phyloP scores from a whole-genome alignment of 371 early-diverging fungal species.

The Mucor irregularis region DNA sequence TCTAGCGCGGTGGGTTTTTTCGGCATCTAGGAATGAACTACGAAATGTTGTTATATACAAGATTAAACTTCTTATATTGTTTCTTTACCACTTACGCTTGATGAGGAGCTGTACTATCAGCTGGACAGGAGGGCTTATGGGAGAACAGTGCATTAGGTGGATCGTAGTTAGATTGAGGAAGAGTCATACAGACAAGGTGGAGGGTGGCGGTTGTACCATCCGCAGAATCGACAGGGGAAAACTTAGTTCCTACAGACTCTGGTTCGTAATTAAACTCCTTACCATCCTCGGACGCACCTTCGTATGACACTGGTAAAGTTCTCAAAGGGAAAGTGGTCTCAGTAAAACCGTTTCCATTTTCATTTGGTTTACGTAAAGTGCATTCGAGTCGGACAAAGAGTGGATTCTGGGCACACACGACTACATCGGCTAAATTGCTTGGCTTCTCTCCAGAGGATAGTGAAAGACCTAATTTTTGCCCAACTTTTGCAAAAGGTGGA shows the following conservation, averaged over 20 bases:
- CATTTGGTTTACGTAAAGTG: conserved; percentile 53
- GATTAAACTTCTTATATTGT: neutral
- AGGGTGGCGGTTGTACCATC: conserved; percentile 73
- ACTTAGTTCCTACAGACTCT: conserved; percentile 59
- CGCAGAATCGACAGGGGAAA: conserved; percentile 68
- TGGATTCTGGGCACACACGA: conserved; percentile 61
- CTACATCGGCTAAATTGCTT: conserved; percentile 53
- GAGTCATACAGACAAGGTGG: conserved; percentile 65
- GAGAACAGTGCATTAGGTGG: conserved; percentile 25
- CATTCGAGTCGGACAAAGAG: conserved; percentile 70
- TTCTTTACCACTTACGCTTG: conserved; percentile 27
- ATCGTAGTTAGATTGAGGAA: conserved; percentile 55
- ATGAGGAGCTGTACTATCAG: conserved; percentile 23
- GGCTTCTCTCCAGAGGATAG: conserved; percentile 45
- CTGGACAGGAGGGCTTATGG: conserved; percentile 33
- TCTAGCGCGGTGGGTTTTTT: conserved; percentile 32
- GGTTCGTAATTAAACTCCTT: conserved; percentile 59
- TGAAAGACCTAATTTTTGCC: conserved; percentile 33
- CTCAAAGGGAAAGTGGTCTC: conserved; percentile 56
- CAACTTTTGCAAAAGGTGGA: conserved; percentile 54
- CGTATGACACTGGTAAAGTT: conserved; percentile 59
- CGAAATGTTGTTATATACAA: neutral
- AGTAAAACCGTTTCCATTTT: conserved; percentile 33
- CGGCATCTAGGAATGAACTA: conserved; percentile 35
- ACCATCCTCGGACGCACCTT: conserved; percentile 37